Base-by-base conservation (phyloP, 2,329 filamentous ascomycete genomes). In the Aspergillus alliaceus region DNA sequence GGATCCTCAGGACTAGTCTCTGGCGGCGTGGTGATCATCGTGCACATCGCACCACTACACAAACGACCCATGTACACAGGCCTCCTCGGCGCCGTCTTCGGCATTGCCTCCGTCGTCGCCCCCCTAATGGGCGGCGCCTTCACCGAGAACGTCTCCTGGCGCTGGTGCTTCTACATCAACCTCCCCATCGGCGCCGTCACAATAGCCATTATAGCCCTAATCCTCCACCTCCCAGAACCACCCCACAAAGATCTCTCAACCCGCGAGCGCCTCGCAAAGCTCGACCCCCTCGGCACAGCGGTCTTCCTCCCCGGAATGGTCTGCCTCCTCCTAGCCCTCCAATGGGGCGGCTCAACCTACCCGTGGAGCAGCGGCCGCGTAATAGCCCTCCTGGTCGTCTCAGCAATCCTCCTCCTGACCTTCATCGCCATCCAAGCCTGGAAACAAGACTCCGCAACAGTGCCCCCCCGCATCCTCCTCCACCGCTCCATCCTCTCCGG, bases 31-130 rank as follows among this genome's bases (percentile, higher is more conserved):
- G 29, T 53, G 14, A 24, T 34, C 2, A 35, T 53, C 6, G 31
- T 46, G 2, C 29, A 59, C 40, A 66, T 67, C 1, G 78, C 86
- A 47, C 83, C 84, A 3, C 76, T 86, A 8, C 69, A 78, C 6
- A 82, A 83, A 62, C 75, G 84, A 4, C 31, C 84, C 80, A 61
- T 70, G 6, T 70, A 66, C 22, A 72, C 15, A 66, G 69, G 1
- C 65, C 84, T 37, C 76, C 52, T 85, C 35, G 80, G 80, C 11
- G 80, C 77, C 44, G 82, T 85, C 74, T 86, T 81, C 70, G 84
- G 83, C 11, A 77, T 86, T 50, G 82, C 82, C 0, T 72, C 72
- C 9, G 69, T 78, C 37, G 66, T 73, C 29, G 74, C 72, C 4
- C 76, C 76, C 3, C 64, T 78, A 32, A 64, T 80, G 46, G 78